These are phyloP conservation scores for Lavandula angustifolia DNA, from an alignment of 257 asterid species.

Conservation along the genomic window DNA sequence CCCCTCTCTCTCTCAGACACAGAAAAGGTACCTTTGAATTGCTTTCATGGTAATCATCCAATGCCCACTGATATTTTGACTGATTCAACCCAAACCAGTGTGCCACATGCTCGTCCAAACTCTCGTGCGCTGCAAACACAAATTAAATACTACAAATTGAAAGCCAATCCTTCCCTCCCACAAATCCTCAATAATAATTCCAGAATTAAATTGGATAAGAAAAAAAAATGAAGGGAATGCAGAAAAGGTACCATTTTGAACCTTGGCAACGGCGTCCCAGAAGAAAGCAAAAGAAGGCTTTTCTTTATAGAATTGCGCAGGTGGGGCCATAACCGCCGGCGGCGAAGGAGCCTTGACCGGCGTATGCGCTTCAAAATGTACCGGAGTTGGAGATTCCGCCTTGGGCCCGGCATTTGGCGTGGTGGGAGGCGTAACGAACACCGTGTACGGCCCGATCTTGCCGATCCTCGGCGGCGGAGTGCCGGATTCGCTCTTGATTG, in stretches of 20 bases:
- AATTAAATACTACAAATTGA: background rate
- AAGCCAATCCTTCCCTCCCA: background rate
- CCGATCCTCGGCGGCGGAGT: conserved; percentile 89
- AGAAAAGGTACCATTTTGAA: conserved; percentile 63
- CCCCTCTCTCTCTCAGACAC: background rate
- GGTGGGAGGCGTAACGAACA: conserved; percentile 87
- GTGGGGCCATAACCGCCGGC: conserved; percentile 92
- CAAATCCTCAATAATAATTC: conserved; percentile 1
- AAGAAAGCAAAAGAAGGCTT: conserved; percentile 65
- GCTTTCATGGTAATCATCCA: conserved; percentile 75
- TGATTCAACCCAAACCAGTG: conserved; percentile 95
- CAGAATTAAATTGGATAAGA: background rate
- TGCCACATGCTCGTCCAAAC: conserved; percentile 88
- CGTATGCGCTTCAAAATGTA: conserved; percentile 36
- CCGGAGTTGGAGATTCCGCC: conserved; percentile 50
- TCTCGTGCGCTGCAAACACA: conserved; percentile 61
- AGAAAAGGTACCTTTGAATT: conserved; percentile 49
- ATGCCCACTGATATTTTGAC: conserved; percentile 97
- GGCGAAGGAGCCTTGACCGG: conserved; percentile 51
- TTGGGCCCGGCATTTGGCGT: conserved; percentile 49
- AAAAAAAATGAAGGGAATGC: background rate
- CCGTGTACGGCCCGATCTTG: conserved; percentile 99
- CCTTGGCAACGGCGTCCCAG: conserved; percentile 81
- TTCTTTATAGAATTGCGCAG: conserved; percentile 60
- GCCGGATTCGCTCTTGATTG: conserved; percentile 42